A percentile compares a stretch with the other conserved stretches of the same genome.
These are phyloP conservation scores for Carex scoparia DNA, from an alignment of 176 grass and related monocot species.

Conservation along the genomic window DNA sequence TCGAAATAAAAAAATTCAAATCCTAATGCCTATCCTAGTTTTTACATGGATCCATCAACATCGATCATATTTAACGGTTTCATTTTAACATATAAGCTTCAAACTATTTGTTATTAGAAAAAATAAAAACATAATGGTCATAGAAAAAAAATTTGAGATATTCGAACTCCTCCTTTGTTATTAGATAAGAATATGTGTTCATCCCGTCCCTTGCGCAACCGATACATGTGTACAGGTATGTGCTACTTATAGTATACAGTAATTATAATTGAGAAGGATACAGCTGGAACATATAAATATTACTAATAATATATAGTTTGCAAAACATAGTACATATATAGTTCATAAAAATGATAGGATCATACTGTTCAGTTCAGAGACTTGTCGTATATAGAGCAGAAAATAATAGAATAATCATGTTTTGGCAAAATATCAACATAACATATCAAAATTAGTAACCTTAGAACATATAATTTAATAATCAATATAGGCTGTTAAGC, in stretches of 20 bases:
- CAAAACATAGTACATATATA: no score
- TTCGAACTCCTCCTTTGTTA: neutral
- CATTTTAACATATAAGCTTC: no score
- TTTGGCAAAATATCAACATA: neutral
- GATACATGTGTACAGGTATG: neutral
- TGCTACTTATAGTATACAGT: neutral
- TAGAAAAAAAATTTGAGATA: no score
- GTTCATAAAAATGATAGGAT: neutral
- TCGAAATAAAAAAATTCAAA: no score
- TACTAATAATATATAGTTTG: neutral
- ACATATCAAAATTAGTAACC: neutral
- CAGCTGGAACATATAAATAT: neutral
- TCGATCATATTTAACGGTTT: no score
- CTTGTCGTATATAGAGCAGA: neutral
- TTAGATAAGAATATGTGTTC: neutral
- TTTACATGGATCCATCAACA: no score
- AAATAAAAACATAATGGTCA: no score
- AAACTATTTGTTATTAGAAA: no score
- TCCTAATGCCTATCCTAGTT: no score
- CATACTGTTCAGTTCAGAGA: neutral
- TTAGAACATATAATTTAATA: no score
- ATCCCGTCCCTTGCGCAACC: neutral
- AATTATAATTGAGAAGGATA: neutral
- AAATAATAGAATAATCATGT: neutral
- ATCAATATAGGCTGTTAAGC: no score